phyloP scores from a whole-genome alignment of 768 basidiomycete genomes.

The Cubamyces sp. region DNA sequence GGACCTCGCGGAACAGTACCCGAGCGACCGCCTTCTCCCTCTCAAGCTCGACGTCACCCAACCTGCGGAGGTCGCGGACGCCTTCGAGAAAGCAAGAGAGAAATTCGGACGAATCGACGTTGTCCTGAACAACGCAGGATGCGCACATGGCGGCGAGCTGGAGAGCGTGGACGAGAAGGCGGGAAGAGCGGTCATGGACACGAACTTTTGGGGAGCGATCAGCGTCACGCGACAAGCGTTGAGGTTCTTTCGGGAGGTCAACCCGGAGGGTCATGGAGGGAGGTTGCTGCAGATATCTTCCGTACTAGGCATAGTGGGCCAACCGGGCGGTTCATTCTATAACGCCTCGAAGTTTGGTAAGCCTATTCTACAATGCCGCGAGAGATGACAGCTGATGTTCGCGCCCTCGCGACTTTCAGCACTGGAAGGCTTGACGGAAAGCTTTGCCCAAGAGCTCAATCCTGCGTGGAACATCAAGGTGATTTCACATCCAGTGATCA shows the following conservation, averaged over 20 bases:
- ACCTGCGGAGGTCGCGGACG: slow-evolving; percentile 18
- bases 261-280: slow-evolving; percentile 39
- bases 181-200: slow-evolving; percentile 27
- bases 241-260: slow-evolving; percentile 42
- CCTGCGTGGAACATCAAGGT: slow-evolving; percentile 43
- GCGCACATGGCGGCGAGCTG: slow-evolving; percentile 21
- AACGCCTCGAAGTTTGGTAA: slow-evolving; percentile 14
- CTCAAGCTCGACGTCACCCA: slow-evolving; percentile 29
- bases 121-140: slow-evolving; percentile 33
- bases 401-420: slow-evolving; percentile 23
- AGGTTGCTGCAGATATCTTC: slow-evolving; percentile 41
- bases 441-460: slow-evolving; percentile 36
- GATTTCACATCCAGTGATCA: slow-evolving; percentile 7
- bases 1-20: slow-evolving; percentile 26
- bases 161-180: slow-evolving; percentile 24
- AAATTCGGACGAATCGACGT: slow-evolving; percentile 31
- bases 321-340: slow-evolving; percentile 20
- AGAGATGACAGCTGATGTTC: not conserved
- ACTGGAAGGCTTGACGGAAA: slow-evolving; percentile 34
- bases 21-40: slow-evolving; percentile 24
- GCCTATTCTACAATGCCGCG: too few species aligned
- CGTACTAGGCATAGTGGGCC: slow-evolving; percentile 24
- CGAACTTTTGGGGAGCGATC: slow-evolving; percentile 34
- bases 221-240: slow-evolving; percentile 39
- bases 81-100: slow-evolving; percentile 24